Evolutionary conservation across 2,329 filamentous ascomycete species (phyloP).

Genomic region (Rhinocladiella mackenziei): DNA sequence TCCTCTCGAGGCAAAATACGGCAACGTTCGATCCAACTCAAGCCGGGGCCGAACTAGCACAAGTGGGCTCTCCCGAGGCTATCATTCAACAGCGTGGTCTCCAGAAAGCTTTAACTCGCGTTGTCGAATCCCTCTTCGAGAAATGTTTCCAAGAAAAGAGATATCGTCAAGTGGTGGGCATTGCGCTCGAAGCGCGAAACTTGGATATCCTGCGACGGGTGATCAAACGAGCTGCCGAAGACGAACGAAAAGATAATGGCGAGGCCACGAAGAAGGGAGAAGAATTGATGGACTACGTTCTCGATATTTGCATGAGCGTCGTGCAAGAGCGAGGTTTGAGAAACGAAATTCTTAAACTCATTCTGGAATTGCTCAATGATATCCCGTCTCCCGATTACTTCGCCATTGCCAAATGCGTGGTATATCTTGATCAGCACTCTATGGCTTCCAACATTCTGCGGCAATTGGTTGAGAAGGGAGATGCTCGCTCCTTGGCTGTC

Average conservation of each 20-base stretch:
- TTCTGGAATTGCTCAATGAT: constrained; percentile 91
- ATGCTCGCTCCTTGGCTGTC: constrained; percentile 72
- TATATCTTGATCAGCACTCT: constrained; percentile 87
- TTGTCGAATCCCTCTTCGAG: constrained; percentile 88
- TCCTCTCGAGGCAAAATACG: constrained; percentile 77
- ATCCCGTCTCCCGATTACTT: constrained; percentile 95
- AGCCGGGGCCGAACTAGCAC: constrained; percentile 54
- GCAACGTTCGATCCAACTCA: constrained; percentile 54
- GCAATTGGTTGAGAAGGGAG: constrained; percentile 73
- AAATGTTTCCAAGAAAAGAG: constrained; percentile 79
- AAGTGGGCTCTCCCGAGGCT: constrained; percentile 52
- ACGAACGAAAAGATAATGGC: constrained; percentile 66
- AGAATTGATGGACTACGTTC: constrained; percentile 92
- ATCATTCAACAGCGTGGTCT: constrained; percentile 69
- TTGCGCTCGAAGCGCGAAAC: constrained; percentile 91
- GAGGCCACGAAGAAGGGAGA: constrained; percentile 64
- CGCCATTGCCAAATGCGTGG: constrained; percentile 94
- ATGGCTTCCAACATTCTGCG: constrained; percentile 84
- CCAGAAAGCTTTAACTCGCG: constrained; percentile 71
- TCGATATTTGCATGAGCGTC: constrained; percentile 95
- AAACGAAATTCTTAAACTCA: constrained; percentile 78
- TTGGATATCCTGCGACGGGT: constrained; percentile 80
- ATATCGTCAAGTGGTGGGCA: constrained; percentile 94
- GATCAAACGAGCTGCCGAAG: constrained; percentile 83
- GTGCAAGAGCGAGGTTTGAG: constrained; percentile 89